Evolutionary conservation across 1,284 basidiomycete genomes (phyloP).

Genomic region (Pseudozyma sp.): DNA sequence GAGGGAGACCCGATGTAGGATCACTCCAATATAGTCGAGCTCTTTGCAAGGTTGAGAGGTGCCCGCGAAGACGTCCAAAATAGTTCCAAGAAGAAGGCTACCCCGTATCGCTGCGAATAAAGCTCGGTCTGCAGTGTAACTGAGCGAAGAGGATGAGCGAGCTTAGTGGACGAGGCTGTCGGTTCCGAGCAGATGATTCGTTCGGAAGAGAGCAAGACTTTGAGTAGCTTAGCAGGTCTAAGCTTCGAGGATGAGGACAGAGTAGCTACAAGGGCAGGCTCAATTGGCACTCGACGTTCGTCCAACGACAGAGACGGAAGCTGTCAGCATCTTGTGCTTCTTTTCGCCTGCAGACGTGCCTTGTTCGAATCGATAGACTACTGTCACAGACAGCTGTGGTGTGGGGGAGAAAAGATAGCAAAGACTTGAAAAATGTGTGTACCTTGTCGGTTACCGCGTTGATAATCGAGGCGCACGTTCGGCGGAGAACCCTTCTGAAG

Average conservation of each 20-base stretch:
- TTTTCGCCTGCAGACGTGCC: too few species aligned
- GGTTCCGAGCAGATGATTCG: too few species aligned
- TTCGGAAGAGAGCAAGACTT: too few species aligned
- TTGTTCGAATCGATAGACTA: background rate
- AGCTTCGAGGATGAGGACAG: too few species aligned
- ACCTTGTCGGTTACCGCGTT: slow-evolving; percentile 33
- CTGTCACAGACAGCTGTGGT: background rate
- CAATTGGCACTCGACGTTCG: too few species aligned
- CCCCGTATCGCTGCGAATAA: background rate
- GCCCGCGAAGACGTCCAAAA: background rate
- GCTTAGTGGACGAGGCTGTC: background rate
- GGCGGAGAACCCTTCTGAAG: background rate
- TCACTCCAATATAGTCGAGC: background rate
- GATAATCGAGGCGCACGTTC: slow-evolving; percentile 20
- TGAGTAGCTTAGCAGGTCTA: too few species aligned
- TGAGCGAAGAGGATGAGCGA: background rate
- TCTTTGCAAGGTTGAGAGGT: background rate
- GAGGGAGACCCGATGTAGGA: background rate
- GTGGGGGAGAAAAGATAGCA: slow-evolving; percentile 4
- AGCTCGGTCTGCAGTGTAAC: background rate
- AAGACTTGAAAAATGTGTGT: slow-evolving; percentile 18
- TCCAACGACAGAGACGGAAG: too few species aligned
- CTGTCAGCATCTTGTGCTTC: too few species aligned
- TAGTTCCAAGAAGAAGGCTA: background rate
- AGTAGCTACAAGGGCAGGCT: too few species aligned